Evolutionary conservation across 169 alveolate genomes (phyloP), one percentile per base, ranked within the genome.

Genomic region (Ichthyophthirius multifiliis): DNA sequence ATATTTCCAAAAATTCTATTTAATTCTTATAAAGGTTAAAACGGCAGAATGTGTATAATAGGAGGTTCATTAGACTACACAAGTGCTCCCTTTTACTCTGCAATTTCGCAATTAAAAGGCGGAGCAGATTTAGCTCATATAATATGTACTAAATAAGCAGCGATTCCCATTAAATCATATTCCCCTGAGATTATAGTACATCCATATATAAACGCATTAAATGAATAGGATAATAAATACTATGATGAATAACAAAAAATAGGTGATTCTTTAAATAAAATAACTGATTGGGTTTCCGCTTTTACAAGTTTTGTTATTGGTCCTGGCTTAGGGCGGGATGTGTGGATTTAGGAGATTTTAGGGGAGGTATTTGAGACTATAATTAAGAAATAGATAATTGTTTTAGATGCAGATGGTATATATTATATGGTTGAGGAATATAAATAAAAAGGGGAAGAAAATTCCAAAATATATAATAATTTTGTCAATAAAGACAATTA

Each of bases 171-270:
- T 27, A 97, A 96, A 84, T 74, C 95, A 35, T 97, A 97, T 84
- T 95, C 98, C n/a, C 98, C 98, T 10, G 99, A 97, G 83, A 83
- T 96, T 62, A 96, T 97, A 35, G 98, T 96, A 5, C 97, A 95
- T 76, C 98, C 98, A 7, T 87, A 73, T n/a, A 31, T 80, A 43
- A 75, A 82, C 47, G 43, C 79, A 37, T 47, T 73, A 9, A 37
- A 75, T 12, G 78, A 82, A 55, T 48, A 62, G 16, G 67, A 65
- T 75, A 43, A 55, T 5, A 47, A 46, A 13, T 41, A 71, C 41
- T 79, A 78, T 32, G 73, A 92, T 32, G 76, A 64, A 32, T 47
- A 85, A 76, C 64, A 47, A 13, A 83, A 63, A 73, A 75, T 85
- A 43, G 78, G 75, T 82, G 89, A 55, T 13, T 55, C 41, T 15